phyloP scores from a whole-genome alignment of 805 yeast genomes.

The Osmozyma mogii region DNA sequence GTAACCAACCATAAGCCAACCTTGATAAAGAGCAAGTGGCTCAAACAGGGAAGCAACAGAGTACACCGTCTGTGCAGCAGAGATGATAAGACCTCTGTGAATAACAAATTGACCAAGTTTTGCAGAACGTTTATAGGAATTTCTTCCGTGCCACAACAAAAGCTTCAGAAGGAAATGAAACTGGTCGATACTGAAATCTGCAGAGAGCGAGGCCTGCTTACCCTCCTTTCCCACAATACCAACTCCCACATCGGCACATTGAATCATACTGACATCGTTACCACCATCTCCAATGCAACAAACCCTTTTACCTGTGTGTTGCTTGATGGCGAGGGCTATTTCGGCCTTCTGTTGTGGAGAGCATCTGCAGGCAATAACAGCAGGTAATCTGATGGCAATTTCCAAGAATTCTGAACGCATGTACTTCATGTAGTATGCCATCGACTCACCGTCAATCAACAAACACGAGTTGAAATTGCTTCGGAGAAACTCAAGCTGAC shows the following conservation, averaged over 20 bases:
- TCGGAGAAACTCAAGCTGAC: conserved; percentile 57
- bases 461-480: conserved; percentile 60
- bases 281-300: conserved; percentile 99
- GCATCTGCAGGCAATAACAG: conserved; percentile 97
- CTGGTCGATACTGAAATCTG: conserved; percentile 91
- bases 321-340: conserved; percentile 73
- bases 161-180: conserved; percentile 83
- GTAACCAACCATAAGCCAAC: conserved; percentile 97
- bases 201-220: conserved; percentile 92
- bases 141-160: conserved; percentile 95
- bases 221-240: conserved; percentile 99
- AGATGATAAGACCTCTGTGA: conserved; percentile 89
- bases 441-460: conserved; percentile 89
- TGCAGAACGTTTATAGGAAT: conserved; percentile 92
- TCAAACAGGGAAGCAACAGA: conserved; percentile 82
- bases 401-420: conserved; percentile 68
- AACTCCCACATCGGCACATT: conserved; percentile 97
- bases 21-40: conserved; percentile 91
- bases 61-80: conserved; percentile 91
- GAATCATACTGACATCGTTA: conserved; percentile 98
- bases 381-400: conserved; percentile 71
- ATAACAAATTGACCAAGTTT: conserved; percentile 93
- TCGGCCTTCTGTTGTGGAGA: conserved; percentile 99
- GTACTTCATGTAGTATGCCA: conserved; percentile 57
- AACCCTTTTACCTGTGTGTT: conserved; percentile 77